Evolutionary conservation across 441 rosid species (phyloP).

Genomic region (Pelargonium cotyledonis): DNA sequence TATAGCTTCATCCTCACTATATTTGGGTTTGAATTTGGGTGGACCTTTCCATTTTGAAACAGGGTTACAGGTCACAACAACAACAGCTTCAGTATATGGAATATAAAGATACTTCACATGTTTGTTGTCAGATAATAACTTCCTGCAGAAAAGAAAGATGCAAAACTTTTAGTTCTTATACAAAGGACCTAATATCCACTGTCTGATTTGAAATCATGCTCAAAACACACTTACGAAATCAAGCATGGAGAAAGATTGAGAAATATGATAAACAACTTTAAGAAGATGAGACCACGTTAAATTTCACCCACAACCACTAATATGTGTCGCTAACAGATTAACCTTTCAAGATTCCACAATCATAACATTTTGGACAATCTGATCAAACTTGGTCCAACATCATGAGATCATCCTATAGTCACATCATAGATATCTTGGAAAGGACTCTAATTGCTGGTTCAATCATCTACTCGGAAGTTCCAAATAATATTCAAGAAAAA

Average conservation of each 20-base stretch:
- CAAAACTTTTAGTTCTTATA: constrained; percentile 4
- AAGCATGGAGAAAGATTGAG: not conserved
- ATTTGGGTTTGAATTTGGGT: constrained; percentile 73
- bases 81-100: constrained; percentile 77
- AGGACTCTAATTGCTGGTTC: not conserved
- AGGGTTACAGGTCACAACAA: constrained; percentile 90
- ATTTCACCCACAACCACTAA: not conserved
- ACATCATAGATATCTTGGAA: not conserved
- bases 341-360: not conserved
- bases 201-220: not conserved
- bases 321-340: not conserved
- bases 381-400: not conserved
- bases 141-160: constrained; percentile 46
- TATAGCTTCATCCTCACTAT: constrained; percentile 60
- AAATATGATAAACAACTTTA: too few relatives aligned
- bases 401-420: not conserved
- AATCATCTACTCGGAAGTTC: constrained; percentile 15
- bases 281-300: too few relatives aligned
- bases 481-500: not conserved
- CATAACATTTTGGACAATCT: not conserved
- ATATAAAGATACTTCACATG: constrained; percentile 83
- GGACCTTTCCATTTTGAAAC: constrained; percentile 81
- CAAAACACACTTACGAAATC: not conserved
- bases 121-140: constrained; percentile 72
- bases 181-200: not conserved